A percentile compares a stretch with the other conserved stretches of the same genome.
These are phyloP conservation scores for Caloboletus firmus DNA, from an alignment of 1,284 basidiomycete species.

Conservation along the genomic window DNA sequence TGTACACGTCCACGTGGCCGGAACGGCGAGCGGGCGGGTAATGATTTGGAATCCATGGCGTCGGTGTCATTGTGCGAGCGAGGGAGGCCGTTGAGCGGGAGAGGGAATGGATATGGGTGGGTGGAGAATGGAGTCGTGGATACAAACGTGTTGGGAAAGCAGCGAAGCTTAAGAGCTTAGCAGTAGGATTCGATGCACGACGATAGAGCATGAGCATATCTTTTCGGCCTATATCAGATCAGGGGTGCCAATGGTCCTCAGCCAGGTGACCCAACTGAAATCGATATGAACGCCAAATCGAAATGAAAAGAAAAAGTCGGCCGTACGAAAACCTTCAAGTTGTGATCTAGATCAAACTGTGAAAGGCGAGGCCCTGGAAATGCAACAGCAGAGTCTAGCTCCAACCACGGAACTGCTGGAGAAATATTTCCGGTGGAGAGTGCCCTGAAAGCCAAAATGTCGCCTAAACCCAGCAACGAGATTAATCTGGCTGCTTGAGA, in stretches of 20 bases:
- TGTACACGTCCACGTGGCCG: conserved; percentile 67
- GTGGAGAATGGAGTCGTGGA: conserved; percentile 14
- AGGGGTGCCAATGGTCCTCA: conserved; percentile 36
- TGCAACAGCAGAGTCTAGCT: conserved; percentile 8
- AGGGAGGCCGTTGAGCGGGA: conserved; percentile 15
- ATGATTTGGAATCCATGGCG: conserved; percentile 42
- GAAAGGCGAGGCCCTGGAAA: neutral
- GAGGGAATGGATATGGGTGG: conserved; percentile 18
- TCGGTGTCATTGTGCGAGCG: conserved; percentile 27
- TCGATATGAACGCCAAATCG: conserved; percentile 20
- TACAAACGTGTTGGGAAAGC: conserved; percentile 9
- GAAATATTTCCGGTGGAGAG: neutral
- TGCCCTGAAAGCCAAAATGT: conserved; percentile 1
- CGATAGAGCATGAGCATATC: conserved; percentile 4
- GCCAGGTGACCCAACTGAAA: conserved; percentile 11
- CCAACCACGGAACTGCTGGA: neutral
- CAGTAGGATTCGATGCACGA: conserved; percentile 19
- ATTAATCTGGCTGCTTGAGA: neutral
- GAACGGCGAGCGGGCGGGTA: conserved; percentile 67
- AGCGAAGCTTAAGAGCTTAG: conserved; percentile 23
- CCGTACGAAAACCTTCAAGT: neutral
- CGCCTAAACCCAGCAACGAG: too few species aligned
- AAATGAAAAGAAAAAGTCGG: conserved; percentile 5
- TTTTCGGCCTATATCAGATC: conserved; percentile 30
- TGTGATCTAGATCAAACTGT: conserved; percentile 3